Conservation (phyloP, 495 filamentous ascomycete species). For the Lepraria neglecta region DNA sequence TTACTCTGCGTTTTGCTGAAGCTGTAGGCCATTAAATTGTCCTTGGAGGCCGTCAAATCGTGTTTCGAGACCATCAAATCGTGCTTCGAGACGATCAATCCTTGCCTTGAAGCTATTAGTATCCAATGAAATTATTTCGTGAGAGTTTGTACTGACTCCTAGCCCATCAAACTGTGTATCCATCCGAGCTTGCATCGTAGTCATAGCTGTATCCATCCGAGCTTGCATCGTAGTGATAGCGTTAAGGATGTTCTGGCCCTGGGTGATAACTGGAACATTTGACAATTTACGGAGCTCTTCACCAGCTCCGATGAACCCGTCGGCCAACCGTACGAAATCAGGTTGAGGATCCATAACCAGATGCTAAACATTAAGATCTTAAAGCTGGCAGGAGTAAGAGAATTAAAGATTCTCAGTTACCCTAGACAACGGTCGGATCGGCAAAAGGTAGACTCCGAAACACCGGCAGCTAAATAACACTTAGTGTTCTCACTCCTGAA, state of each 20-base stretch:
- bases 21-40: neutral
- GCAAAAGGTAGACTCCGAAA: too few species aligned
- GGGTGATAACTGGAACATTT: neutral
- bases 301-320: neutral
- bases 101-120: neutral
- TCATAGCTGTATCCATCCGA: too few species aligned
- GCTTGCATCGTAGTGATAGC: neutral
- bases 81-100: neutral
- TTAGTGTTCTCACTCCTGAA: too few species aligned
- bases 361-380: neutral
- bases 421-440: too few species aligned
- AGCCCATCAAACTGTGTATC: neutral
- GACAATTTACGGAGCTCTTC: neutral
- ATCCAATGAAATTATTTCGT: neutral
- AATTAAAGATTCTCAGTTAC: too few species aligned
- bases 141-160: neutral
- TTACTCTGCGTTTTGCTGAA: neutral
- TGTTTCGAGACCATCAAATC: neutral
- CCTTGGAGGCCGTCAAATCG: neutral
- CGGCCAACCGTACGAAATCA: neutral
- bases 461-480: too few species aligned
- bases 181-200: neutral
- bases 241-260: neutral
- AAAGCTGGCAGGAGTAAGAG: too few species aligned
- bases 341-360: neutral